These are phyloP conservation scores for Didymella glomerata DNA, from an alignment of 2,329 filamentous ascomycete species.

Conservation along the genomic window DNA sequence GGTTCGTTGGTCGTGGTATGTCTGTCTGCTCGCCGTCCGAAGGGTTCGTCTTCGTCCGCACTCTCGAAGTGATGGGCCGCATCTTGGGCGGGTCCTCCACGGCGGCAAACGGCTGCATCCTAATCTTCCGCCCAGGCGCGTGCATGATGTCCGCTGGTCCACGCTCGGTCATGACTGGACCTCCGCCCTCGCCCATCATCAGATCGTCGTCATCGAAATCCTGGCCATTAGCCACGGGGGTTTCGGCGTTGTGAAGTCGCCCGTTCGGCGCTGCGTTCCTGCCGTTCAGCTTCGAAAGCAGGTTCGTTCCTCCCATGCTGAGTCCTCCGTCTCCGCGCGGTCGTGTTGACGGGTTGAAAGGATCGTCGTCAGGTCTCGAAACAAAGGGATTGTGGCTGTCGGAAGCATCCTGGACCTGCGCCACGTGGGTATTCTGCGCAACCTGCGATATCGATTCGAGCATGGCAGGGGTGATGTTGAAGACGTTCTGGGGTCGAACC, in stretches of 20 bases:
- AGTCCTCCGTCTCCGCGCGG: slow-evolving; percentile 46
- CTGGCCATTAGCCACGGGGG: slow-evolving; percentile 56
- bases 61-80: slow-evolving; percentile 52
- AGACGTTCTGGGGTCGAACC: slow-evolving; percentile 84
- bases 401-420: slow-evolving; percentile 28
- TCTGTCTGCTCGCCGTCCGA: slow-evolving; percentile 53
- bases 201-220: slow-evolving; percentile 55
- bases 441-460: slow-evolving; percentile 56
- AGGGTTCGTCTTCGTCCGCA: slow-evolving; percentile 47
- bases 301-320: slow-evolving; percentile 48
- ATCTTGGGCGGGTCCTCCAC: slow-evolving; percentile 51
- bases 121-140: slow-evolving; percentile 56
- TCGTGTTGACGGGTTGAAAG: slow-evolving; percentile 53
- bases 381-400: slow-evolving; percentile 44
- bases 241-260: slow-evolving; percentile 53
- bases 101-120: slow-evolving; percentile 45
- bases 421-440: slow-evolving; percentile 33
- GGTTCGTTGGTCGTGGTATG: slow-evolving; percentile 47
- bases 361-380: slow-evolving; percentile 53
- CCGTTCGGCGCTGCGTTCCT: slow-evolving; percentile 44
- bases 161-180: slow-evolving; percentile 42
- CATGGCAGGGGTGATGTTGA: slow-evolving; percentile 75
- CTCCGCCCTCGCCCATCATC: slow-evolving; percentile 51
- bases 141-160: slow-evolving; percentile 55
- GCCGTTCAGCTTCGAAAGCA: slow-evolving; percentile 56